These are phyloP conservation scores for Cytospora piceae DNA, from an alignment of 2,329 filamentous ascomycete species.

Conservation along the genomic window DNA sequence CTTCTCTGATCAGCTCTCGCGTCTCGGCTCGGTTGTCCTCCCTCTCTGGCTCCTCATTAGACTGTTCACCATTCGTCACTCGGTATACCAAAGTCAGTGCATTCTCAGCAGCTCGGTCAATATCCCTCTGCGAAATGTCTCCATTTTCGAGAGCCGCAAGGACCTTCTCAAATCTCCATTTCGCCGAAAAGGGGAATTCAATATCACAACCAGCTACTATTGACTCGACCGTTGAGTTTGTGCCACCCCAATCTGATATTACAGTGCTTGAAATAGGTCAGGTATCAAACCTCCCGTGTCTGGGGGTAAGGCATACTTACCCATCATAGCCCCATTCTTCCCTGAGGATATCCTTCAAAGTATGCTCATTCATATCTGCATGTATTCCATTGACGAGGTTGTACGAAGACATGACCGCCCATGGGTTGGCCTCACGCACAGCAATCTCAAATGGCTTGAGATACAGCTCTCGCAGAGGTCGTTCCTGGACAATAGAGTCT, in stretches of 20 bases:
- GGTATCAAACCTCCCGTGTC: constrained; percentile 18
- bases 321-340: constrained; percentile 67
- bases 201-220: constrained; percentile 60
- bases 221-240: constrained; percentile 59
- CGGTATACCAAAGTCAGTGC: constrained; percentile 63
- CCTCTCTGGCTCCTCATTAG: constrained; percentile 59
- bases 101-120: constrained; percentile 63
- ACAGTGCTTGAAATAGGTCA: constrained; percentile 48
- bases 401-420: constrained; percentile 72
- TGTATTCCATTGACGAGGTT: constrained; percentile 69
- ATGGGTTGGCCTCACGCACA: constrained; percentile 68
- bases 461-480: constrained; percentile 70
- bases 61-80: constrained; percentile 63
- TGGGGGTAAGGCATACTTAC: constrained; percentile 39
- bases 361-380: constrained; percentile 59
- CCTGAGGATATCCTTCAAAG: constrained; percentile 60
- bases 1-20: constrained; percentile 61
- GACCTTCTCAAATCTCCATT: constrained; percentile 62
- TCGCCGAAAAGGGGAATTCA: constrained; percentile 60
- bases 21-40: constrained; percentile 62
- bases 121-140: constrained; percentile 49
- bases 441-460: constrained; percentile 77
- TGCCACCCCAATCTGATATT: constrained; percentile 63
- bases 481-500: constrained; percentile 66
- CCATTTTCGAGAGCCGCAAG: constrained; percentile 56